Evolutionary conservation across 371 early-diverging fungal genomes (phyloP).

Genomic region (Mortierella sp.): DNA sequence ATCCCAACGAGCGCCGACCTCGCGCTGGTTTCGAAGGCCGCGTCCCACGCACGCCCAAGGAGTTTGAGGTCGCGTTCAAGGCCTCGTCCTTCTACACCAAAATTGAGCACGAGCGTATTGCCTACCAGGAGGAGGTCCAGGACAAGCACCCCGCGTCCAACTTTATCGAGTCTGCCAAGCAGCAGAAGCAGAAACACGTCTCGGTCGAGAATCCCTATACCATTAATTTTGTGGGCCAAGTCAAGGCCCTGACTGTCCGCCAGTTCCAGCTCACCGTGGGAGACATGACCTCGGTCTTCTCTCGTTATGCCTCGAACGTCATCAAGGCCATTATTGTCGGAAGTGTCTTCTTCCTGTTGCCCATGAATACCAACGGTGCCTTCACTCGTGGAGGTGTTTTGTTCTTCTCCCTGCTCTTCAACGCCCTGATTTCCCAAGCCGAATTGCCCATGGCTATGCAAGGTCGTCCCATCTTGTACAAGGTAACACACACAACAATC

Average conservation of each 20-base stretch:
- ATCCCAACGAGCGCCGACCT: constrained; percentile 70
- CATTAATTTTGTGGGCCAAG: constrained; percentile 74
- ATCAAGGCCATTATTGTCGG: constrained; percentile 78
- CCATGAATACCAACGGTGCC: constrained; percentile 66
- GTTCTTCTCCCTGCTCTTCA: constrained; percentile 66
- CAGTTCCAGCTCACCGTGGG: constrained; percentile 71
- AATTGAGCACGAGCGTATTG: constrained; percentile 58
- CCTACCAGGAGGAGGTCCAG: constrained; percentile 57
- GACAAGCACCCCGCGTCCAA: constrained; percentile 54
- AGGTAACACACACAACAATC: no score
- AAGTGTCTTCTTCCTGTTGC: constrained; percentile 74
- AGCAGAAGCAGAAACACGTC: constrained; percentile 69
- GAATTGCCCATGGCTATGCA: constrained; percentile 65
- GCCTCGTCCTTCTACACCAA: constrained; percentile 55
- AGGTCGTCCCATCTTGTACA: constrained; percentile 71
- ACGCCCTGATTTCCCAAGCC: constrained; percentile 66
- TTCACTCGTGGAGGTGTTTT: constrained; percentile 81
- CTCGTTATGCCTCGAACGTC: constrained; percentile 70
- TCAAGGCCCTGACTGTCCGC: constrained; percentile 71
- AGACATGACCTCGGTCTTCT: constrained; percentile 62
- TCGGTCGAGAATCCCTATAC: constrained; percentile 68
- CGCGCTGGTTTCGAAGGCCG: constrained; percentile 67
- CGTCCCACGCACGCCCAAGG: constrained; percentile 60
- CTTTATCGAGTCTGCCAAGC: constrained; percentile 66
- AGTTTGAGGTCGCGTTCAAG: constrained; percentile 64